These are phyloP conservation scores for Lizonia empirigonia DNA, from an alignment of 2,329 filamentous ascomycete species.

Conservation along the genomic window DNA sequence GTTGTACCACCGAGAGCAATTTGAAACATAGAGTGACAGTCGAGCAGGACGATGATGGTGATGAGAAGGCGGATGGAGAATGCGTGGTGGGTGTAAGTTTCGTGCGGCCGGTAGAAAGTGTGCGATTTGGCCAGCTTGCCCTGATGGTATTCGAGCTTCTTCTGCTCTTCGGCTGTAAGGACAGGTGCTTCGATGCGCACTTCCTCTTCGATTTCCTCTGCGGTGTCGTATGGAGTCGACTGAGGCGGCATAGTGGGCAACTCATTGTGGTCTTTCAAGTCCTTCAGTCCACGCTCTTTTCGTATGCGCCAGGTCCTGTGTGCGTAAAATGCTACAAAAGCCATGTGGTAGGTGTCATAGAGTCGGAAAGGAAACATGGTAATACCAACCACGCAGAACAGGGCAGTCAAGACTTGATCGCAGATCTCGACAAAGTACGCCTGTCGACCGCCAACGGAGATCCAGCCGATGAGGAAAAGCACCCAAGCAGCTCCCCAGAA, in stretches of 20 bases:
- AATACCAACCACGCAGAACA: slow-evolving; percentile 68
- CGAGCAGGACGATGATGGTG: slow-evolving; percentile 75
- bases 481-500: slow-evolving; percentile 87
- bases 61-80: slow-evolving; percentile 78
- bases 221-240: slow-evolving; percentile 51
- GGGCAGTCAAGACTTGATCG: slow-evolving; percentile 64
- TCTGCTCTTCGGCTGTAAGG: slow-evolving; percentile 67
- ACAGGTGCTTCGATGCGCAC: slow-evolving; percentile 59
- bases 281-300: slow-evolving; percentile 63
- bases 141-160: slow-evolving; percentile 74
- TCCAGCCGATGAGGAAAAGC: slow-evolving; percentile 86
- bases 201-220: slow-evolving; percentile 29
- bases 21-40: slow-evolving; percentile 79
- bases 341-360: slow-evolving; percentile 87
- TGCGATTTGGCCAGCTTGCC: slow-evolving; percentile 80
- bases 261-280: slow-evolving; percentile 71
- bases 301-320: slow-evolving; percentile 68
- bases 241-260: slow-evolving; percentile 57
- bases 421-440: slow-evolving; percentile 62
- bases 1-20: slow-evolving; percentile 79
- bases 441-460: slow-evolving; percentile 75
- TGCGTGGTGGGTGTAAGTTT: slow-evolving; percentile 80
- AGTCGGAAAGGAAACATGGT: slow-evolving; percentile 71
- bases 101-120: slow-evolving; percentile 87
- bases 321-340: slow-evolving; percentile 75